Conservation (phyloP, 2,329 filamentous ascomycete species). For the Coniella vitis region DNA sequence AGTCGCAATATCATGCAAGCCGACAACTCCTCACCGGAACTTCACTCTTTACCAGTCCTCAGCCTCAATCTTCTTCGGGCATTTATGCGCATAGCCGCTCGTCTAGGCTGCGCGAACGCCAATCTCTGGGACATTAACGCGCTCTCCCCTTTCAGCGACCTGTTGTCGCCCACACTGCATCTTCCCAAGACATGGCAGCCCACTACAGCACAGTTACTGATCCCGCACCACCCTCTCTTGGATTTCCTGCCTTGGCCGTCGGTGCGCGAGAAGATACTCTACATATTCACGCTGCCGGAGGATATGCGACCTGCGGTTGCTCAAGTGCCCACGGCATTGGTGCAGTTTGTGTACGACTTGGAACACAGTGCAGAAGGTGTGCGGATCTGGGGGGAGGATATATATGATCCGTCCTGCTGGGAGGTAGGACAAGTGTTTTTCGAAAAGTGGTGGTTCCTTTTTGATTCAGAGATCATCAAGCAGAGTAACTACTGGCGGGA, state of each 20-base stretch:
- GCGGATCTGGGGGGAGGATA: conserved; percentile 40
- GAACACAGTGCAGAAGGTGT: conserved; percentile 37
- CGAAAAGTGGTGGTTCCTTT: conserved; percentile 54
- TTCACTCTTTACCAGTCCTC: conserved; percentile 40
- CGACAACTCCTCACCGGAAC: conserved; percentile 33
- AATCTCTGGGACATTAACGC: conserved; percentile 40
- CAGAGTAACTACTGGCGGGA: conserved; percentile 45
- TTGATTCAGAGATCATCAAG: conserved; percentile 46
- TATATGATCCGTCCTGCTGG: conserved; percentile 43
- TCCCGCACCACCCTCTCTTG: conserved; percentile 47
- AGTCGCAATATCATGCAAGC: neutral
- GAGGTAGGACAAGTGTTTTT: conserved; percentile 54
- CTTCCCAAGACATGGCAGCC: conserved; percentile 44
- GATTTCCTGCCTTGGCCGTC: conserved; percentile 53
- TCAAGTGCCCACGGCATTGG: conserved; percentile 27
- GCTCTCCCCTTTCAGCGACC: conserved; percentile 37
- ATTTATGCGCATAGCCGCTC: conserved; percentile 38
- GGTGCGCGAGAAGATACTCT: conserved; percentile 46
- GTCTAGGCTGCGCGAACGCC: conserved; percentile 25
- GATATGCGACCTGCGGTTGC: conserved; percentile 35
- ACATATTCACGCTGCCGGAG: conserved; percentile 42
- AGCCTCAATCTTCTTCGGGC: conserved; percentile 42
- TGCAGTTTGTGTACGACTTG: conserved; percentile 49
- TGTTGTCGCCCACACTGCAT: conserved; percentile 26
- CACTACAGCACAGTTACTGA: conserved; percentile 29